Evolutionary conservation across 192 early-diverging fungal species (phyloP).

Genomic region (Powellomyces hirtus): DNA sequence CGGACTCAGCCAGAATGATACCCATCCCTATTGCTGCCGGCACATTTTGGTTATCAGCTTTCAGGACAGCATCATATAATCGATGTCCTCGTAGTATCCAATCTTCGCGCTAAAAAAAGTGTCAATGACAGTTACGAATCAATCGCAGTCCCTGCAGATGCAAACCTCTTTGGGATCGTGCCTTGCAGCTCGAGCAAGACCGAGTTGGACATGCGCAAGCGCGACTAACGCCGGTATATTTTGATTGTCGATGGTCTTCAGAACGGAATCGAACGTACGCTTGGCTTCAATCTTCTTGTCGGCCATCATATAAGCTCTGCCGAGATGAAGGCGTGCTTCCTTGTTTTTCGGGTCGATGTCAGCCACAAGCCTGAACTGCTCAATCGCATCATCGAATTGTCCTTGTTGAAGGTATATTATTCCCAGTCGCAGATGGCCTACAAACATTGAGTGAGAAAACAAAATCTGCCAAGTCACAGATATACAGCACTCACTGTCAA

Average conservation of each 20-base stretch:
- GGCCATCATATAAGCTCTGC: constrained; percentile 59
- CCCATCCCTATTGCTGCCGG: constrained; percentile 85
- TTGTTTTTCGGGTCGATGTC: constrained; percentile 60
- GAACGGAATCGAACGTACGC: constrained; percentile 72
- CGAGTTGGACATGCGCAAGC: constrained; percentile 78
- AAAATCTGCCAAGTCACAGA: not conserved
- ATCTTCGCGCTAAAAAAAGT: constrained; percentile 4
- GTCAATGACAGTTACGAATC: not conserved
- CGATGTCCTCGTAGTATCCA: constrained; percentile 10
- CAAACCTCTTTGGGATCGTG: constrained; percentile 20
- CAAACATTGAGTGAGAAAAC: not conserved
- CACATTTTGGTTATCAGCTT: constrained; percentile 62
- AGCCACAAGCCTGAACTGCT: constrained; percentile 60
- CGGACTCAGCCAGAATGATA: constrained; percentile 76
- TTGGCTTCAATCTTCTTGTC: constrained; percentile 66
- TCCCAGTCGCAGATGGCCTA: constrained; percentile 74
- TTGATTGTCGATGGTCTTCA: constrained; percentile 73
- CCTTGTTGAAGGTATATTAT: constrained; percentile 56
- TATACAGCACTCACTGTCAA: constrained; percentile 57
- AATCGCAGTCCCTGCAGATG: not conserved
- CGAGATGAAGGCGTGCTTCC: constrained; percentile 71
- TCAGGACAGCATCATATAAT: constrained; percentile 27
- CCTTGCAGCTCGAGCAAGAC: constrained; percentile 50
- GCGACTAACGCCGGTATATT: constrained; percentile 76
- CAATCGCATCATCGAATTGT: constrained; percentile 58